phyloP scores from a whole-genome alignment of 169 alveolate genomes.

The Eimeria necatrix region DNA sequence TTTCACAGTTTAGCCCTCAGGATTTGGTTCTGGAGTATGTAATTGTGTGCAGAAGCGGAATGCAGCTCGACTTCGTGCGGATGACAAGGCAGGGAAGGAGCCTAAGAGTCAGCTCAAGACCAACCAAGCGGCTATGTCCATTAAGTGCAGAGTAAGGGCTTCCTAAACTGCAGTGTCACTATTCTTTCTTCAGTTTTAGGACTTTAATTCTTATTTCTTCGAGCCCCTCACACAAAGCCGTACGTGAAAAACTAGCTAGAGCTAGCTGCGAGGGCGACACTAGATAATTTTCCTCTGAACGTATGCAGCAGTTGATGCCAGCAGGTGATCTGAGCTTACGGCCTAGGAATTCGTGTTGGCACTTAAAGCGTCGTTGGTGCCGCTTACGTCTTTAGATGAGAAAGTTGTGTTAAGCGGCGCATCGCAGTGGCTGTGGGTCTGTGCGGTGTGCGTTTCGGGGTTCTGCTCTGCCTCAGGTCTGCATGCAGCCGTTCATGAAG shows the following conservation, averaged over 20 bases:
- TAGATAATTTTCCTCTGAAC: too few relatives aligned
- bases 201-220: too few relatives aligned
- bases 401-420: neutral
- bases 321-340: too few relatives aligned
- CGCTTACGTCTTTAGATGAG: neutral
- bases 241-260: too few relatives aligned
- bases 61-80: conserved; percentile 78
- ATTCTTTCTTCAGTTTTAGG: too few relatives aligned
- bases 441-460: neutral
- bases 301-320: too few relatives aligned
- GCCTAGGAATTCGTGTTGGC: too few relatives aligned
- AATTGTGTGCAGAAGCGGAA: conserved; percentile 65
- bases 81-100: conserved; percentile 73
- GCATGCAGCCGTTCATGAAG: conserved; percentile 82
- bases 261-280: too few relatives aligned
- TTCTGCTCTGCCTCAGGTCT: conserved; percentile 43
- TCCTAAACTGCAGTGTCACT: too few relatives aligned
- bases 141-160: conserved; percentile 72
- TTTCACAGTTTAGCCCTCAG: too few relatives aligned
- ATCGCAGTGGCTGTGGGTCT: neutral
- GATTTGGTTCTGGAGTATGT: neutral
- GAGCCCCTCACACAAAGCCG: too few relatives aligned
- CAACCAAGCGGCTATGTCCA: conserved; percentile 80
- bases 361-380: neutral
- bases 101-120: conserved; percentile 79